Base-by-base conservation (phyloP, 331 rosid species). In the Quercus tomentella region DNA sequence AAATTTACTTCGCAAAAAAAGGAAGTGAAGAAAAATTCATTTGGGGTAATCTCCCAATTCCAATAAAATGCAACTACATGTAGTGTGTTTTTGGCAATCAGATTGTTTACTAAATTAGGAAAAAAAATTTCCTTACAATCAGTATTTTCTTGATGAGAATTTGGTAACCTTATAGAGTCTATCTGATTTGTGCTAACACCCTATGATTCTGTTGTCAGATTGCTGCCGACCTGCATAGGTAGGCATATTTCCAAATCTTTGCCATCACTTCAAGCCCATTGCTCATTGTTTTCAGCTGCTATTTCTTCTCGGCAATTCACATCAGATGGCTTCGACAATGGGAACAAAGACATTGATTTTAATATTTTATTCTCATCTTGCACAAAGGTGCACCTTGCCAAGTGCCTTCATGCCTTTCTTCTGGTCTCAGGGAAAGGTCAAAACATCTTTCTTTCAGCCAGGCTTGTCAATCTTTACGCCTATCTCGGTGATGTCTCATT, bases 371-470 rank as follows among this genome's bases (percentile, higher is more conserved):
- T 88, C 66, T 72, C 9, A 55, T 72, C 85, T 69, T 85, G 87
- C 86, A 80, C 84, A 21, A 80, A 77, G 58, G 73, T 80, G 51
- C 76, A 77, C 82, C 83, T 71, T 61, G 86, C 80, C 5, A 80
- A 85, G 82, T 73, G 67, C 28, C 91, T 87, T 56, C 91, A 85
- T 78, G 79, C 85, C 65, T 79, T 85, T 74, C 84, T 88, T 76
- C 74, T 85, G 56, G 89, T 78, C 11, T 82, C 87, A 5, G 89
- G 91, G 65, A 88, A 81, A 77, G 23, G 70, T 67, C 74, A 58
- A 76, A 80, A 55, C 77, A 51, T 82, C n/a, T 75, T 82, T 75
- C 49, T 85, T 52, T 58, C 89, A 1, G 74, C 87, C 67, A 88
- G 68, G 74, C 91, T 85, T 60, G 72, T 82, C 71, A 88, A 88